These are phyloP conservation scores for Corchorus capsularis DNA, from an alignment of 345 rosid species.

Conservation along the genomic window DNA sequence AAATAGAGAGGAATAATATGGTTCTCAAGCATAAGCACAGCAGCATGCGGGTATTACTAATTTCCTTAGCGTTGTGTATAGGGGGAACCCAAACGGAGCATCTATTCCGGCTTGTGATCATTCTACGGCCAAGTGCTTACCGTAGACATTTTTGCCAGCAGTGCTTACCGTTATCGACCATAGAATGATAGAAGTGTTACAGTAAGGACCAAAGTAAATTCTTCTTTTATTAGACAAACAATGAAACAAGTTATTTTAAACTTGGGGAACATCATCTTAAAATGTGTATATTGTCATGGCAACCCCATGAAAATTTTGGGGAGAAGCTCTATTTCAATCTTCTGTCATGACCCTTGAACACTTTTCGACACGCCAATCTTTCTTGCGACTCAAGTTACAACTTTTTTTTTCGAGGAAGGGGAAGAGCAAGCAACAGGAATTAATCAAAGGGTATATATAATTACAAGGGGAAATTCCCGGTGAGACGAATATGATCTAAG, in stretches of 20 bases:
- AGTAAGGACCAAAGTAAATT: not conserved
- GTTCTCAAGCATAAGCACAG: too few species aligned
- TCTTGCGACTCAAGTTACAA: too few species aligned
- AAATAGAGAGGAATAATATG: too few species aligned
- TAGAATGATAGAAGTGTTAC: too few species aligned
- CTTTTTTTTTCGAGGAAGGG: not conserved
- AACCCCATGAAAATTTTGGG: conserved; percentile 34
- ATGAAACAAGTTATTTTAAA: not conserved
- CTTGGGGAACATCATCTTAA: conserved; percentile 3
- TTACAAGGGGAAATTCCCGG: conserved; percentile 71
- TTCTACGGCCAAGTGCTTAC: too few species aligned
- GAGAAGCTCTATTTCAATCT: conserved; percentile 23
- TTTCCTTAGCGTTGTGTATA: too few species aligned
- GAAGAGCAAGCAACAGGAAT: not conserved
- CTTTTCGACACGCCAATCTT: not conserved
- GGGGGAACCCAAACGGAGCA: too few species aligned
- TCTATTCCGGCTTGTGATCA: too few species aligned
- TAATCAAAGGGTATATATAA: not conserved
- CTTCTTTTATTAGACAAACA: not conserved
- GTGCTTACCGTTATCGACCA: not conserved
- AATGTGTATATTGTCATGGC: not conserved
- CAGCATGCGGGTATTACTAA: too few species aligned
- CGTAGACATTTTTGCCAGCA: not conserved
- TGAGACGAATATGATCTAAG: conserved; percentile 63
- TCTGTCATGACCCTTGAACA: conserved; percentile 26